Evolutionary conservation across 306 rosid genomes (phyloP).

Genomic region (Acmispon strigosus): DNA sequence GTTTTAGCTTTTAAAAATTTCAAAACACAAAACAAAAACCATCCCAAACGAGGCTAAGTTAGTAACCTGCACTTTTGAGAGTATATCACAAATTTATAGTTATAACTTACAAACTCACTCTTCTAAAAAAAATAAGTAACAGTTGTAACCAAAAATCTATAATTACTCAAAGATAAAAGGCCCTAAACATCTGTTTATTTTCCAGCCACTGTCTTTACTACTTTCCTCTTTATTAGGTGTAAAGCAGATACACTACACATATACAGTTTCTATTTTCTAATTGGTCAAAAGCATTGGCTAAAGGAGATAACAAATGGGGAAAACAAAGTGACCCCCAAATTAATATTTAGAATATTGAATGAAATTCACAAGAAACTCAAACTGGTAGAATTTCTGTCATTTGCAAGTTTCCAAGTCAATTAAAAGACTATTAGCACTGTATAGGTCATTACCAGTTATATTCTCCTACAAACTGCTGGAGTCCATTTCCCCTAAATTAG

Average conservation of each 20-base stretch:
- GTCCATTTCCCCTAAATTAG: constrained; percentile 29
- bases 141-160: no score
- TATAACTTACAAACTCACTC: no score
- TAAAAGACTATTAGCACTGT: neutral
- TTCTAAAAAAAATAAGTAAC: no score
- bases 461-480: constrained; percentile 22
- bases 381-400: neutral
- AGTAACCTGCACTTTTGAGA: no score
- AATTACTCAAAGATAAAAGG: neutral
- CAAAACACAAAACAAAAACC: no score
- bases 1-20: no score
- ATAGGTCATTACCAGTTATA: neutral
- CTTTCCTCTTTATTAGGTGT: neutral
- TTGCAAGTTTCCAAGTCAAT: constrained; percentile 18
- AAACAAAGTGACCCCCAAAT: neutral
- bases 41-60: no score
- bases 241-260: neutral
- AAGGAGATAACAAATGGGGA: neutral
- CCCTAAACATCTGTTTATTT: neutral
- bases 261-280: neutral
- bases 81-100: no score
- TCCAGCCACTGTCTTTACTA: neutral
- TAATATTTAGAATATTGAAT: neutral
- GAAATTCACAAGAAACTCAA: neutral
- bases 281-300: neutral